Percentiles rank a stretch among this genome's conserved stretches.
These are phyloP conservation scores for Paramecium sexaurelia DNA, from an alignment of 73 alveolate genomes.

Conservation along the genomic window DNA sequence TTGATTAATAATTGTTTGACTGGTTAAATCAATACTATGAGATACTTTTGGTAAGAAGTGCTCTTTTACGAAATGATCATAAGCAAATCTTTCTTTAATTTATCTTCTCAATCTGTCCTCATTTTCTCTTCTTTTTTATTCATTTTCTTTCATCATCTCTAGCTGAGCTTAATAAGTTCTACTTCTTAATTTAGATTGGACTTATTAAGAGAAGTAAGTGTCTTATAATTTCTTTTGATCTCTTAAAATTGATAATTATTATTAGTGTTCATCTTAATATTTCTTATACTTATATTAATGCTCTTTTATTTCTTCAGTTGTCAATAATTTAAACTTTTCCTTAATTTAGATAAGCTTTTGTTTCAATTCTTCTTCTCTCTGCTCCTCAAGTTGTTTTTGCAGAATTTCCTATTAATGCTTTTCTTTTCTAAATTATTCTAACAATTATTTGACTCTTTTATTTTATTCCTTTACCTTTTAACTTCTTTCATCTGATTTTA, in stretches of 20 bases:
- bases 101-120: not conserved
- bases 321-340: not conserved
- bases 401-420: not conserved
- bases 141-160: not conserved
- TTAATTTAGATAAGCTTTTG: not conserved
- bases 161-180: not conserved
- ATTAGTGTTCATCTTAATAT: not conserved
- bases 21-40: not conserved
- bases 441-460: not conserved
- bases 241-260: not conserved
- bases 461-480: not conserved
- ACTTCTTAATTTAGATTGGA: not conserved
- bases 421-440: not conserved
- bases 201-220: not conserved
- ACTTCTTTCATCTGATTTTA: not conserved
- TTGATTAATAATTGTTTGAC: not conserved
- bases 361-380: not conserved
- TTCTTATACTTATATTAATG: not conserved
- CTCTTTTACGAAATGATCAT: not conserved
- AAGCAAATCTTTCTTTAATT: slow-evolving; percentile 5
- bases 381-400: not conserved
- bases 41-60: slow-evolving; percentile 8
- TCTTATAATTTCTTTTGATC: not conserved
- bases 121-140: not conserved
- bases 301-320: not conserved